Evolutionary conservation across 805 yeast species (phyloP), one percentile per base, ranked within the genome.

Genomic region (Metschnikowia henanensis): DNA sequence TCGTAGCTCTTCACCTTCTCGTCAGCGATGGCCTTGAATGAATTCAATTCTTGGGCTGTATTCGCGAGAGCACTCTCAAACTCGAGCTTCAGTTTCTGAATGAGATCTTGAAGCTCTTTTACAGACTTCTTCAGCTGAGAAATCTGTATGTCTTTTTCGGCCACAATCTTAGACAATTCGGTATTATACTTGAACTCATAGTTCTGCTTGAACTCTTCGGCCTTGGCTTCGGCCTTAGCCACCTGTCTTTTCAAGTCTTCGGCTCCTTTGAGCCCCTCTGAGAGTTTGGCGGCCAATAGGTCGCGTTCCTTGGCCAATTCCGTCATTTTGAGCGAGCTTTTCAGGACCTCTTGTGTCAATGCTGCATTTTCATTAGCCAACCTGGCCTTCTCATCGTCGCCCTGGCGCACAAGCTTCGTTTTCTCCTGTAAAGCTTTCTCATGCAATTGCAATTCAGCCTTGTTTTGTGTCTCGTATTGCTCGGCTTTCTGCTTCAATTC

Each of bases 161-260:
- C 58, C 5, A 54, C 47, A 30, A 57, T 33, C 23, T 41, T 47
- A 30, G 64, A 65, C 35, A 63, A 44, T 30, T 59, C 58, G 26
- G 45, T 30, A 42, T 59, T 62, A 45, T 63, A 52, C 36, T 60
- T 58, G 51, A 55, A 57, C 16, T 59, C 56, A 31, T 53, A 52
- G 18, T 58, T 52, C 28, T 47, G 20, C 30, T 53, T 43, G 20
- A 37, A 31, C 33, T 46, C 47, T 33, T 31, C 48, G 20, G 39
- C 46, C 28, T 39, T 41, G 7, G 41, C 51, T 18, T 41, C 35
- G 26, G 38, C 37, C 28, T 18, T 25, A 6, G 34, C 35, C 12
- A 37, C 29, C 18, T 35, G 41, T n/a, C 31, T 35, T 16, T 35
- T 31, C 37, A 43, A 38, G 10, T 39, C 47, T 6, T 42, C 46